Base-by-base conservation (phyloP, 768 basidiomycete genomes). In the Porphyrellus cyaneotinctus region DNA sequence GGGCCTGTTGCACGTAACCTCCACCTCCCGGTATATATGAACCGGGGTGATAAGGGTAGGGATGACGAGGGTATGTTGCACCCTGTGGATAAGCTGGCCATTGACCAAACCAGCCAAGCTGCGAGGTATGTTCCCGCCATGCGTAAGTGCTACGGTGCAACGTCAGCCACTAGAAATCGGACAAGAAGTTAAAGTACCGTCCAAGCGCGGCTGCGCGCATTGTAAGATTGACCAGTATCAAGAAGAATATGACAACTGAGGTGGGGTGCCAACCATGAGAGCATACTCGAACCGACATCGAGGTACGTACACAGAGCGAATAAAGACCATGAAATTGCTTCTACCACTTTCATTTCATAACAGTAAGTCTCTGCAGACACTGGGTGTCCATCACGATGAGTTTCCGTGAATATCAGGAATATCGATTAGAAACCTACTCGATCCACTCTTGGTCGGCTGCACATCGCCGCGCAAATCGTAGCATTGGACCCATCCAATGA, bases 21-120 rank as follows among this genome's bases (percentile, higher is more conserved):
- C 64, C 70, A 49, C 70, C 70, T 31, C 55, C 58, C 33, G 57
- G 43, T 4, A 45, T 55, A 49, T 68, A 59, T 31, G 53, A 6
- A 0, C 49, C 49, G 2, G 57, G 70, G 65, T 72, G 72, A 60
- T 74, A 71, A 41, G 56, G 35, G 31, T 67, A 59, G 14, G 59
- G 56, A 44, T 47, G 53, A 26, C 67, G 67, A 37, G 56, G 63
- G 30, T 43, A n/a, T 22, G 62, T 3, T 17, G 57, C 43, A 47
- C 70, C 70, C 6, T 52, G 59, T 42, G 68, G 68, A 62, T 81
- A 85, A 35, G 84, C 84, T 22, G 86, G 85, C 58, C 73, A 72
- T 73, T 90, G 83, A 43, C 81, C 81, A 61, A 85, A 90, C 88
- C 88, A 90, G 2, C 84, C 84, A 11, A 91, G 75, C 58, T 89